Percentiles rank a stretch among this genome's conserved stretches.
phyloP scores from a whole-genome alignment of 2,329 filamentous ascomycete genomes.

The Phialocephala sp. region DNA sequence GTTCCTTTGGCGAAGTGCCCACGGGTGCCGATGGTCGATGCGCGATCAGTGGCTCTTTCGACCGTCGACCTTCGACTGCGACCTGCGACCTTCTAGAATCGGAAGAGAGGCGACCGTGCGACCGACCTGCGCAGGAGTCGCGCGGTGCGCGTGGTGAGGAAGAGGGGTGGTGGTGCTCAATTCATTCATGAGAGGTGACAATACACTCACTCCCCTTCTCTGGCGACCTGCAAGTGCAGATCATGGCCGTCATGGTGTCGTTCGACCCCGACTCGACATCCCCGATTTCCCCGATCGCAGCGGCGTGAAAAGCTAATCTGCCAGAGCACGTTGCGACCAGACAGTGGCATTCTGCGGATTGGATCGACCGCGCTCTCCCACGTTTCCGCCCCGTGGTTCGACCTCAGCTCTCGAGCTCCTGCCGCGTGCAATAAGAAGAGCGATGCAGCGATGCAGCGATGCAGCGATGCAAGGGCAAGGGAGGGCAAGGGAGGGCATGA shows the following conservation, averaged over 20 bases:
- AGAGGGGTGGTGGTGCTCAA: too few relatives aligned
- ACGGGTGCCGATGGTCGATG: too few relatives aligned
- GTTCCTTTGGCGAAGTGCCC: too few relatives aligned
- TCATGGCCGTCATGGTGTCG: background rate
- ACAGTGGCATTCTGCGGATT: background rate
- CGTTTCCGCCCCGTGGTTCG: conserved; percentile 4
- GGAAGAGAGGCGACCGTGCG: background rate
- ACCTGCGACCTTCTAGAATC: conserved; percentile 1
- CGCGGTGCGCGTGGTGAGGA: background rate
- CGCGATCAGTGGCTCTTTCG: background rate
- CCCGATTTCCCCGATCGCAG: too few relatives aligned
- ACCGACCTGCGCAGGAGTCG: background rate
- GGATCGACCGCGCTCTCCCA: background rate
- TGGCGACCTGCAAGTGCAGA: background rate
- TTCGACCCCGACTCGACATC: background rate
- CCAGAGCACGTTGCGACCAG: conserved; percentile 1
- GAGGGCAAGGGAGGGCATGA: background rate
- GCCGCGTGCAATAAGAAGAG: background rate
- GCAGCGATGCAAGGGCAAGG: conserved; percentile 4
- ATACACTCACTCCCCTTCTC: background rate
- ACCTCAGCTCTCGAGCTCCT: background rate
- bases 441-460: too few relatives aligned
- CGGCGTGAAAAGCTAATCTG: conserved; percentile 4
- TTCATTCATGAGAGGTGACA: background rate
- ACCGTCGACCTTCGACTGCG: background rate